Evolutionary conservation across 495 filamentous ascomycete species (phyloP), one percentile per base, ranked within the genome.

Genomic region (Bacidia gigantensis): DNA sequence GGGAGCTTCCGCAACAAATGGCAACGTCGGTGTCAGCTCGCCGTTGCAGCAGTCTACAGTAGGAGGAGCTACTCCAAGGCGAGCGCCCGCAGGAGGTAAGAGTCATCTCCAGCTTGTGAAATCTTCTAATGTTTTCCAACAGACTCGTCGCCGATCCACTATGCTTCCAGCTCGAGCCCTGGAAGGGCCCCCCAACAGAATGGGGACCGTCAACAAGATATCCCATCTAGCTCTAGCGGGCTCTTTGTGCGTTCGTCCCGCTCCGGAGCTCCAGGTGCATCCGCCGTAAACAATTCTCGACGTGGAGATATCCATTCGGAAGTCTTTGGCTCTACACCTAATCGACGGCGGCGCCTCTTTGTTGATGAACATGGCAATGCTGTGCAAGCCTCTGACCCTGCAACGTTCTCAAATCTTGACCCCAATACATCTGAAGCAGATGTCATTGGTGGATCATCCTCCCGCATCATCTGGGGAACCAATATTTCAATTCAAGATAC

Each of bases 401-500:
- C 75, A 23, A 89, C 89, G 0, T 96, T 93, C 65, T 86, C 87
- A 0, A 92, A 93, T 62, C 64, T 86, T 53, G 81, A 95, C 59
- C 87, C 87, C 1, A 80, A 79, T 50, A 97, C 93, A 11, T 94
- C 89, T 1, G 92, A 99, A 63, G 89, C 88, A 0, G 84, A 96
- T 61, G 83, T 78, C 1, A 80, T 95, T 48, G 87, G 86, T 41
- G 88, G 89, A 10, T 76, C 72, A 54, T 85, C 82, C 38, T 83
- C 82, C 44, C 76, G 84, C 52, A 80, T 94, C 38, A 89, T 99
- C 53, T 99, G 93, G 93, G 92, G 93, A 62, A 97, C 92, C 44
- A 97, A 95, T 46, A 84, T 99, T 52, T 93, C 90, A 1, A 82
- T 97, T 40, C 80, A 84, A 50, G 89, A 99, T 64, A 86, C 89